Evolutionary conservation across 2,329 filamentous ascomycete genomes (phyloP).

Genomic region (Fusarium armeniacum): DNA sequence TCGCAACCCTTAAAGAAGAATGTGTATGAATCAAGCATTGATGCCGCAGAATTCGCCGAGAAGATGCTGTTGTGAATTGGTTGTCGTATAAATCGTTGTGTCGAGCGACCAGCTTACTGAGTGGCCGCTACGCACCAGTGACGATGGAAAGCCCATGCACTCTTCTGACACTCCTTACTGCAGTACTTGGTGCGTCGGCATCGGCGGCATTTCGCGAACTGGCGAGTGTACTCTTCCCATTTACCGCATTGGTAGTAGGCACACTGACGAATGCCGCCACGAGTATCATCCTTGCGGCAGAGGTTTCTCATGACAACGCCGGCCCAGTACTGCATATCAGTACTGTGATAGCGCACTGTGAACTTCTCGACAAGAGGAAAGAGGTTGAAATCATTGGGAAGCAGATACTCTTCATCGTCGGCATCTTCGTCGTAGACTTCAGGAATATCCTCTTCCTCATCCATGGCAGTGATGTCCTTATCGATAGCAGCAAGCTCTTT

Average conservation of each 20-base stretch:
- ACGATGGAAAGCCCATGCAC: slow-evolving; percentile 96
- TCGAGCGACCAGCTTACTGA: slow-evolving; percentile 55
- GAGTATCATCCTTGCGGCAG: slow-evolving; percentile 95
- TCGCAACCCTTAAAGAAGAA: slow-evolving; percentile 52
- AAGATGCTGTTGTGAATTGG: slow-evolving; percentile 45
- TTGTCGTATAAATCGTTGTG: slow-evolving; percentile 37
- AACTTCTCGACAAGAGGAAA: slow-evolving; percentile 99
- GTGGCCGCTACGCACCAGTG: slow-evolving; percentile 93
- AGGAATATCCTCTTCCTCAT: slow-evolving; percentile 63
- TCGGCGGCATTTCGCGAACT: slow-evolving; percentile 97
- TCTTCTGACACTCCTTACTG: slow-evolving; percentile 99
- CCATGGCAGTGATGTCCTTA: slow-evolving; percentile 33
- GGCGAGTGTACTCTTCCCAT: slow-evolving; percentile 96
- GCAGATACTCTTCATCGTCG: slow-evolving; percentile 86
- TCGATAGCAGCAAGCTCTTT: slow-evolving; percentile 86
- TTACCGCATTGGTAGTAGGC: slow-evolving; percentile 98
- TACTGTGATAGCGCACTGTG: slow-evolving; percentile 92
- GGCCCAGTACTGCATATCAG: slow-evolving; percentile 99
- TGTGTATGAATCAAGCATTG: slow-evolving; percentile 52
- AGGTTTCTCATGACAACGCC: slow-evolving; percentile 99
- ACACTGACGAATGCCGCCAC: slow-evolving; percentile 95
- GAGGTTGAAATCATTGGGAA: slow-evolving; percentile 97
- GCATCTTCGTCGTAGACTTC: slow-evolving; percentile 65
- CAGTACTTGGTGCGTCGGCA: slow-evolving; percentile 98
- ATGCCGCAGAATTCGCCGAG: slow-evolving; percentile 47